phyloP scores from a whole-genome alignment of 1,139 yeast species.

The Debaryomyces sp. region DNA sequence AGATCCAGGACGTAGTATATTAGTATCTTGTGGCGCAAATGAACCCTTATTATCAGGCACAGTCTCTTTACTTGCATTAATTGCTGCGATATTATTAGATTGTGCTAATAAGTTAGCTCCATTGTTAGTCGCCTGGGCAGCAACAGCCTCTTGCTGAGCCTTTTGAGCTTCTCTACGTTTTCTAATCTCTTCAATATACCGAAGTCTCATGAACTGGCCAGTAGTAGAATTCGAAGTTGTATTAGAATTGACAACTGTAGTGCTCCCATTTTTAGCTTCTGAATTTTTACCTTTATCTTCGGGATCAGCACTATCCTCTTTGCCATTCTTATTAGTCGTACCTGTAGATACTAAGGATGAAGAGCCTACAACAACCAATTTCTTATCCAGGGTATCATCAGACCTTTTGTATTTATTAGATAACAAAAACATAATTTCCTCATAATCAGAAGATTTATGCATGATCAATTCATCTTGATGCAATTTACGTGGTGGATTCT shows the following conservation, averaged over 20 bases:
- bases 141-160: slow-evolving; percentile 44
- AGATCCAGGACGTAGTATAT: not conserved
- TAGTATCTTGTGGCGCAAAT: slow-evolving; percentile 1
- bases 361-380: slow-evolving; percentile 45
- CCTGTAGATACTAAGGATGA: slow-evolving; percentile 22
- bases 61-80: slow-evolving; percentile 4
- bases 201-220: slow-evolving; percentile 51
- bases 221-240: slow-evolving; percentile 28
- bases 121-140: slow-evolving; percentile 32
- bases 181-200: slow-evolving; percentile 51
- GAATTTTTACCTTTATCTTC: slow-evolving; percentile 28
- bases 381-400: slow-evolving; percentile 42
- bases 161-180: slow-evolving; percentile 49
- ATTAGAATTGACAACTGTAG: slow-evolving; percentile 21
- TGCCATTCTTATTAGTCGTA: slow-evolving; percentile 11
- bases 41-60: slow-evolving; percentile 5
- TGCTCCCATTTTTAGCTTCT: slow-evolving; percentile 19
- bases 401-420: slow-evolving; percentile 43
- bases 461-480: slow-evolving; percentile 49
- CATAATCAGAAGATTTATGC: slow-evolving; percentile 86
- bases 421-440: slow-evolving; percentile 74
- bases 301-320: slow-evolving; percentile 23
- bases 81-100: slow-evolving; percentile 18
- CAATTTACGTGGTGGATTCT: slow-evolving; percentile 45
- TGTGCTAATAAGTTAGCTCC: slow-evolving; percentile 36